Percentiles rank a stretch among this genome's conserved stretches.
Evolutionary conservation across 164 flowering plant genomes (phyloP).

Genomic region (Berberis thunbergii): DNA sequence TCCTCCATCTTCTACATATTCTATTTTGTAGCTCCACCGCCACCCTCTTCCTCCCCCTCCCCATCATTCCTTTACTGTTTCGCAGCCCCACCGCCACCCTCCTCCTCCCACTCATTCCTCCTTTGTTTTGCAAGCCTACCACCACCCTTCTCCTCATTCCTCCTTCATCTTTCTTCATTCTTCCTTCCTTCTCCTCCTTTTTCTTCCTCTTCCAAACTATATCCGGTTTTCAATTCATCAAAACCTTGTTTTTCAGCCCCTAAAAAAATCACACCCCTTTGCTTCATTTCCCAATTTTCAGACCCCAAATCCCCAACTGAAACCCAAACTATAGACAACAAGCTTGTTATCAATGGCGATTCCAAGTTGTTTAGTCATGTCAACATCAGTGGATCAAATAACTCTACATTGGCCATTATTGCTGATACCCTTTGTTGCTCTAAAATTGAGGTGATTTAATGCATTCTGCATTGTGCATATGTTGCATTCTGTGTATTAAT

Average conservation of each 20-base stretch:
- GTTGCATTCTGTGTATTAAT: too few species aligned
- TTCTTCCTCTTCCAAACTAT: background rate
- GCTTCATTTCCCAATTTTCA: background rate
- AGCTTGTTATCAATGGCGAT: slow-evolving; percentile 26
- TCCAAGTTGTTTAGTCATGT: slow-evolving; percentile 35
- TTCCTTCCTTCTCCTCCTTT: too few species aligned
- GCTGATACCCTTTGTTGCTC: slow-evolving; percentile 42
- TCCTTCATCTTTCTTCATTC: too few species aligned
- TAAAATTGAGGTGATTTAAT: slow-evolving; percentile 20
- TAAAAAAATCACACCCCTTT: background rate
- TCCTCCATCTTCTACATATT: too few species aligned
- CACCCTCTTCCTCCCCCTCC: too few species aligned
- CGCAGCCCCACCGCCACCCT: too few species aligned
- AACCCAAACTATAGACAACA: slow-evolving; percentile 7
- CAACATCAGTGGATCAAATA: slow-evolving; percentile 44
- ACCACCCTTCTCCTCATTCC: too few species aligned
- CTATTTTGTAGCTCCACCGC: too few species aligned
- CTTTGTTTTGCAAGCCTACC: too few species aligned
- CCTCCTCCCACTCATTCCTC: too few species aligned
- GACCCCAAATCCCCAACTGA: background rate
- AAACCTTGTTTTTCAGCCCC: background rate
- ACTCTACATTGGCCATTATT: slow-evolving; percentile 36
- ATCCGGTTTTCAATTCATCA: background rate
- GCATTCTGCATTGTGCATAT: background rate
- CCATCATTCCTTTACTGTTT: too few species aligned